Evolutionary conservation across 2,329 filamentous ascomycete species (phyloP).

Genomic region (Pestalotiopsis sp.): DNA sequence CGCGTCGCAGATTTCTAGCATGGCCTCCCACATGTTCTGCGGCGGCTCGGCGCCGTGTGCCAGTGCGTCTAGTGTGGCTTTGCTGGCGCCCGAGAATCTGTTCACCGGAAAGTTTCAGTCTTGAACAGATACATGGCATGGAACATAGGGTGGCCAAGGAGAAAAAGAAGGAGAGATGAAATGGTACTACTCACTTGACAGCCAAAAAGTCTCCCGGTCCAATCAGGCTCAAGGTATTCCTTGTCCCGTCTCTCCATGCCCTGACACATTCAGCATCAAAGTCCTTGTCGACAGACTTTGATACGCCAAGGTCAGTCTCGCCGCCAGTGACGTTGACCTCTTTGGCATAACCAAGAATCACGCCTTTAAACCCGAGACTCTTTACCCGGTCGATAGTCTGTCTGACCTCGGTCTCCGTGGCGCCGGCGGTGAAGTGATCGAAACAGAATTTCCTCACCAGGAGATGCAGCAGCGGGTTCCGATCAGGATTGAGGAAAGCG

Average conservation of each 20-base stretch:
- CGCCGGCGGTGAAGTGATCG: neutral
- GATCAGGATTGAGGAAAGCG: neutral
- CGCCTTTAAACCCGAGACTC: neutral
- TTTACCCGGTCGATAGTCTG: neutral
- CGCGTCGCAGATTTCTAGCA: constrained; percentile 5
- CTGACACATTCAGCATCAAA: neutral
- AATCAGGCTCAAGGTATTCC: neutral
- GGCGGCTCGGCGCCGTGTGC: neutral
- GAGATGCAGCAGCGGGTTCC: neutral
- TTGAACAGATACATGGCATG: neutral
- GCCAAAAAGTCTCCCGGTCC: neutral
- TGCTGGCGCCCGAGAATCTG: neutral
- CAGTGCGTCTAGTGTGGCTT: neutral
- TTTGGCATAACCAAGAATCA: neutral
- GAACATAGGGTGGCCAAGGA: neutral
- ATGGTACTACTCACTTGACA: neutral
- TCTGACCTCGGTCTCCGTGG: neutral
- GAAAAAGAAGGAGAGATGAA: neutral
- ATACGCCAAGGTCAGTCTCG: neutral
- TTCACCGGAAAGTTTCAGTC: neutral
- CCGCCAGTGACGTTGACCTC: neutral
- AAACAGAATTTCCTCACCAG: neutral
- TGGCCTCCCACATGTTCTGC: neutral
- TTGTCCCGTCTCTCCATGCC: neutral
- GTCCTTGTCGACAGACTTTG: neutral